These are phyloP conservation scores for Rhynchospora pubera DNA, from an alignment of 176 grass and related monocot species.

Conservation along the genomic window DNA sequence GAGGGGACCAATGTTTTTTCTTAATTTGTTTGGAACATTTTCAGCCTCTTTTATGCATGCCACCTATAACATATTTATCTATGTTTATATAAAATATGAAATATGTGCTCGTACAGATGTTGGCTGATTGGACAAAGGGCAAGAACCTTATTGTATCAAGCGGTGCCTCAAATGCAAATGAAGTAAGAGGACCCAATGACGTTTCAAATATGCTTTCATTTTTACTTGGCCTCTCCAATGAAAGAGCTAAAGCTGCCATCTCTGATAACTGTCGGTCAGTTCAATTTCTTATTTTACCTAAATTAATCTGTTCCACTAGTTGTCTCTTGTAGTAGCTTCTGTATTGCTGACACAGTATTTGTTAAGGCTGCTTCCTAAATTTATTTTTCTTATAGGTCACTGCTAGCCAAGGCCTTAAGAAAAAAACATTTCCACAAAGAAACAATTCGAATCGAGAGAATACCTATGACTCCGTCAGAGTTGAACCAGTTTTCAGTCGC, in stretches of 20 bases:
- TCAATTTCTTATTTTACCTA: neutral
- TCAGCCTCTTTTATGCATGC: neutral
- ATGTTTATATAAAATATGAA: neutral
- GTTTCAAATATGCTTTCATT: conserved; percentile 50
- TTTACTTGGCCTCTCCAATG: conserved; percentile 65
- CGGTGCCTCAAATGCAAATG: conserved; percentile 44
- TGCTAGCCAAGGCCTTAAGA: conserved; percentile 54
- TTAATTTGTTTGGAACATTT: neutral
- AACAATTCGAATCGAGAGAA: conserved; percentile 68
- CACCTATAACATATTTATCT: neutral
- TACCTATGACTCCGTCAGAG: conserved; percentile 38
- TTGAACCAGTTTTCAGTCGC: conserved; percentile 28
- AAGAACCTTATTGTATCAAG: conserved; percentile 88
- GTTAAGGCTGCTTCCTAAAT: neutral
- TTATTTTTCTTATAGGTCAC: conserved; percentile 31
- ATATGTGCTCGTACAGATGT: conserved; percentile 29
- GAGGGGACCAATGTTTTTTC: too few relatives aligned
- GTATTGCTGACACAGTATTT: neutral
- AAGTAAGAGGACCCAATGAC: conserved; percentile 79
- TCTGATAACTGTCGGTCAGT: conserved; percentile 62
- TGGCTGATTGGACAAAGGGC: conserved; percentile 70
- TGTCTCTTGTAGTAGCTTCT: neutral
- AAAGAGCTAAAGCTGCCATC: conserved; percentile 63
- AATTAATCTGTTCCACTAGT: neutral
- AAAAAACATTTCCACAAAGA: conserved; percentile 90